A percentile compares a stretch with the other conserved stretches of the same genome.
phyloP scores from a whole-genome alignment of 768 basidiomycete species.

The Dacryopinax primogenitus region DNA sequence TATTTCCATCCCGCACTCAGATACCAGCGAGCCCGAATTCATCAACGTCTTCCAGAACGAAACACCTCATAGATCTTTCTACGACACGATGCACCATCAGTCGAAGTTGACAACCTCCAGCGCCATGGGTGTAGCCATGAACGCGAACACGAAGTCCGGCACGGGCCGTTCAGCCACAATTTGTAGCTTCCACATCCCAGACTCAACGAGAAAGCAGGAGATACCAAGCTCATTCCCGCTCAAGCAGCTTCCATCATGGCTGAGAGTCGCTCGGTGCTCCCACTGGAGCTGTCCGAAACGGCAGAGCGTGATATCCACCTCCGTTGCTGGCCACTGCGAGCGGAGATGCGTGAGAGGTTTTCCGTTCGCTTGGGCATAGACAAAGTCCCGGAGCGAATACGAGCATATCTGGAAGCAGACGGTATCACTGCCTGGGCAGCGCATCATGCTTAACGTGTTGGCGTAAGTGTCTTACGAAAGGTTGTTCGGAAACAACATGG shows the following conservation, averaged over 20 bases:
- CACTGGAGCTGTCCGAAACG: background rate
- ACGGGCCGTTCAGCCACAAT: background rate
- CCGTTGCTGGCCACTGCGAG: background rate
- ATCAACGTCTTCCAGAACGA: too few species aligned
- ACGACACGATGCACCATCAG: background rate
- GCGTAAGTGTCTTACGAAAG: too few species aligned
- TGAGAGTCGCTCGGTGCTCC: background rate
- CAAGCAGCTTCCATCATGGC: background rate
- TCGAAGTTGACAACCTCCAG: background rate
- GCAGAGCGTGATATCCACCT: background rate
- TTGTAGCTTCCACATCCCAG: background rate
- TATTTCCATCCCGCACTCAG: too few species aligned
- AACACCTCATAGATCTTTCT: too few species aligned
- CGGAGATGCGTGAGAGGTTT: background rate
- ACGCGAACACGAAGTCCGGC: background rate
- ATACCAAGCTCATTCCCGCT: background rate
- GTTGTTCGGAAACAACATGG: too few species aligned
- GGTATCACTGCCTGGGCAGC: too few species aligned
- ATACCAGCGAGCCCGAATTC: too few species aligned
- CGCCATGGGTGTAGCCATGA: background rate
- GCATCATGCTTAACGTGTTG: too few species aligned
- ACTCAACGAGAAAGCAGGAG: background rate
- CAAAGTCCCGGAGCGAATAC: background rate
- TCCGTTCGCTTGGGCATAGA: background rate
- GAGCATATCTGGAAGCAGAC: background rate